These are phyloP conservation scores for Kodamaea lidongshanica DNA, from an alignment of 805 yeast genomes.

Conservation along the genomic window DNA sequence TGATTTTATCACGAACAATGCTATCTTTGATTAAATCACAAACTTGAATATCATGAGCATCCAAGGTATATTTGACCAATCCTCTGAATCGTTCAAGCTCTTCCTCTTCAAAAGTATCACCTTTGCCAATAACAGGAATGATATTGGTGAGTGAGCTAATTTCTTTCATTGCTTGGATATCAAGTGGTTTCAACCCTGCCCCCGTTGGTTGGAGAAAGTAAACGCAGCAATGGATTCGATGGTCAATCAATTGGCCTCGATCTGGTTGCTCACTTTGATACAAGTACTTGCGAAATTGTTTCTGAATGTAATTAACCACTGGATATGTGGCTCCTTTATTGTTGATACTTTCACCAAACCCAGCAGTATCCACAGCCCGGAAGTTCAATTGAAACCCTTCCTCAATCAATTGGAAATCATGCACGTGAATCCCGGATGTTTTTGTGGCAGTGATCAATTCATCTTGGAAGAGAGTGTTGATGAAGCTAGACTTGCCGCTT, in stretches of 20 bases:
- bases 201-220: constrained; percentile 74
- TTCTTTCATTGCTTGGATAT: constrained; percentile 31
- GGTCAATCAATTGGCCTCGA: constrained; percentile 40
- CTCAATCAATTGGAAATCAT: constrained; percentile 15
- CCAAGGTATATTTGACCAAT: constrained; percentile 19
- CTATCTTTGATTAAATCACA: constrained; percentile 25
- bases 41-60: constrained; percentile 20
- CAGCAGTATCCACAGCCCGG: constrained; percentile 30
- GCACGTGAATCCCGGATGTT: constrained; percentile 1
- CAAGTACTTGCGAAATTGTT: constrained; percentile 61
- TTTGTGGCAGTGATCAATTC: background rate
- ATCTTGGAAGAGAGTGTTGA: constrained; percentile 19
- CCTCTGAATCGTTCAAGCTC: constrained; percentile 24
- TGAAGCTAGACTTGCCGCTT: constrained; percentile 21
- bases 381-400: constrained; percentile 14
- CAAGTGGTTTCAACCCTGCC: constrained; percentile 24
- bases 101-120: constrained; percentile 27
- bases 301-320: constrained; percentile 68
- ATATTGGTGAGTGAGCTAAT: constrained; percentile 30
- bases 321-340: constrained; percentile 35
- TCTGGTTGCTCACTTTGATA: constrained; percentile 55
- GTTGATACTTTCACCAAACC: constrained; percentile 67
- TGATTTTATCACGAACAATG: constrained; percentile 24
- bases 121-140: constrained; percentile 34
- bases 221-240: constrained; percentile 77